phyloP scores from a whole-genome alignment of 2,329 filamentous ascomycete genomes.

The Sclerotinia glacialis region DNA sequence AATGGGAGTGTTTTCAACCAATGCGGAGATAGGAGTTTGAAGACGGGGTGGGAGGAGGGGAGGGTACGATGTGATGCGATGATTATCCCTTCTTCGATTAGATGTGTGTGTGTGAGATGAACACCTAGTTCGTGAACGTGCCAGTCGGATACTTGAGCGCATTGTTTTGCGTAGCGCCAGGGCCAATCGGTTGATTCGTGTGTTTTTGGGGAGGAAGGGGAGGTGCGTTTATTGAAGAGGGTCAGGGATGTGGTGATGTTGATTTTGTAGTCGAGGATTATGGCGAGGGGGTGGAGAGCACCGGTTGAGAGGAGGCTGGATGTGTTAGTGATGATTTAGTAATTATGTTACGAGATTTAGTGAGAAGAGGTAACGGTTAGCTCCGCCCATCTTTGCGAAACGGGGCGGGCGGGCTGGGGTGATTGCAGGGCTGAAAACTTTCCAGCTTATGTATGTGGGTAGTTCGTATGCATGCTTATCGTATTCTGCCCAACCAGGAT shows the following conservation, averaged over 20 bases:
- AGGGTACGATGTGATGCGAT: constrained; percentile 47
- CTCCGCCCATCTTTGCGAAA: neutral
- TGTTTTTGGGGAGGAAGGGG: constrained; percentile 36
- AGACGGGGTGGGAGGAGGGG: constrained; percentile 45
- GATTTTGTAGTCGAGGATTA: constrained; percentile 48
- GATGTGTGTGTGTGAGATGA: constrained; percentile 47
- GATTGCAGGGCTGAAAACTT: constrained; percentile 12
- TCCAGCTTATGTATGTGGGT: constrained; percentile 5
- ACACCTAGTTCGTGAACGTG: constrained; percentile 47
- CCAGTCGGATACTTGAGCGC: constrained; percentile 50
- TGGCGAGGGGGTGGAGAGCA: constrained; percentile 49
- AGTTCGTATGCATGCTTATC: neutral
- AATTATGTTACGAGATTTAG: neutral
- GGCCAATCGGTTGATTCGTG: constrained; percentile 48
- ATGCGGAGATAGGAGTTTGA: constrained; percentile 46
- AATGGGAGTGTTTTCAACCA: constrained; percentile 51
- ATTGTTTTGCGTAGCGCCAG: constrained; percentile 53
- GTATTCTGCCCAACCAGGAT: neutral
- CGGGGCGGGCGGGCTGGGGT: neutral
- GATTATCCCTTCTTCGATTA: constrained; percentile 50
- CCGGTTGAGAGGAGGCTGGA: constrained; percentile 38
- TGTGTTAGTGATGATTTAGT: neutral
- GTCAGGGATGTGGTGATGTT: constrained; percentile 46
- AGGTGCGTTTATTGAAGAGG: constrained; percentile 48
- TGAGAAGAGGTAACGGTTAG: neutral